Base-by-base conservation (phyloP, 2,329 filamentous ascomycete species). In the Cladorrhinum sp. region DNA sequence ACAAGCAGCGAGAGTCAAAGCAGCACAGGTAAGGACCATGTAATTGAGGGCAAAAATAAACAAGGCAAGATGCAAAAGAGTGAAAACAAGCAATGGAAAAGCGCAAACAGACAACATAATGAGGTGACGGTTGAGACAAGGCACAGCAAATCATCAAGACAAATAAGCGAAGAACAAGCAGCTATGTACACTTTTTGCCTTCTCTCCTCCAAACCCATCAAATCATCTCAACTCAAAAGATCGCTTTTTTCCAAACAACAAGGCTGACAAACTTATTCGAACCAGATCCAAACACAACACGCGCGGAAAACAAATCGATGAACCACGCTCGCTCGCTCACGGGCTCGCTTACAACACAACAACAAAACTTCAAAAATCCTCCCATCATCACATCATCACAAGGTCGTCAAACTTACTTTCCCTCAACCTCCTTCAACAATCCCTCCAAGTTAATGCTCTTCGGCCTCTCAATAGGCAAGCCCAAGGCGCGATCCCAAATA, bases 381-480 rank as follows among this genome's bases (percentile, higher is more conserved):
- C n/a, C 7, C 50, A 32, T 38, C 38, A 22, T 57, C 36, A 36
- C 22, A 5, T 36, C 54, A 56, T 24, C n/a, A n/a, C n/a, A n/a
- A n/a, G n/a, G n/a, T n/a, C n/a, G n/a, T n/a, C n/a, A 49, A 32
- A 56, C 51, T 70, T 72, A 81, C 64, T 77, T 68, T 24, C 73
- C 72, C 73, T 84, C 81, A 32, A 81, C 84, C 72, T 85, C 74
- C 75, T 93, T 89, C 67, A 96, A 78, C 67, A 99, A 79, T 10
- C 93, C 93, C 75, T 91, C 83, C 59, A 99, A 81, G 78, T 96
- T 95, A 74, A 98, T 96, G 77, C 91, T 96, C 90, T 99, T 99
- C 54, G 95, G 95, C 64, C 93, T 84, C 86, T 99, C 95, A 71
- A 99, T 99, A 10, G 95, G 95, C 73, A 98, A 80, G 57, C 95